Conservation (phyloP, 129 eudicot species). For the Logfia minima region DNA sequence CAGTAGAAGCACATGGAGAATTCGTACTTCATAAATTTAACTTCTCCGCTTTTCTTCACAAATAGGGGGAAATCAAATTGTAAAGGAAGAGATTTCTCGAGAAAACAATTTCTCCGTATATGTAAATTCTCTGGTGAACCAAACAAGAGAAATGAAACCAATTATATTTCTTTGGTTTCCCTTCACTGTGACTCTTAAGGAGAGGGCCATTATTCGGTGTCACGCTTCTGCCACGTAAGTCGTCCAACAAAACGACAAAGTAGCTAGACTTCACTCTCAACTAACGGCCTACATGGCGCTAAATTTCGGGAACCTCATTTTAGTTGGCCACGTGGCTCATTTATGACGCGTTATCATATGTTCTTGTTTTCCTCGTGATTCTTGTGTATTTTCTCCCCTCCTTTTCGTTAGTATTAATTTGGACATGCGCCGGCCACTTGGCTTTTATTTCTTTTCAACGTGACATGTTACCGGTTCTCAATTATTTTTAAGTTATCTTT, state of each 20-base stretch:
- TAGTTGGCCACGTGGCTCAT: slow-evolving; percentile 32
- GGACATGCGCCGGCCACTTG: slow-evolving; percentile 24
- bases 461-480: slow-evolving; percentile 12
- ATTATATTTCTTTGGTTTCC: too few species aligned
- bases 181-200: neutral
- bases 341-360: slow-evolving; percentile 18
- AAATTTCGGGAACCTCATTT: slow-evolving; percentile 27
- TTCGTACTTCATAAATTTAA: too few species aligned
- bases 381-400: slow-evolving; percentile 16
- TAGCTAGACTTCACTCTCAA: slow-evolving; percentile 15
- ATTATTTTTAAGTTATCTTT: neutral
- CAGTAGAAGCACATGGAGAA: too few species aligned
- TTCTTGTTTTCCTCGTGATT: slow-evolving; percentile 38
- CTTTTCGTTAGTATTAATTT: neutral
- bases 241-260: slow-evolving; percentile 25
- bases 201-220: slow-evolving; percentile 30
- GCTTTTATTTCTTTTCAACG: slow-evolving; percentile 2
- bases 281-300: slow-evolving; percentile 37
- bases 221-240: slow-evolving; percentile 39
- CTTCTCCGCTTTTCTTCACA: too few species aligned
- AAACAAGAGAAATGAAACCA: too few species aligned
- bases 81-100: too few species aligned
- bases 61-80: too few species aligned
- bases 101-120: too few species aligned
- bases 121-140: too few species aligned